Evolutionary conservation across 331 rosid genomes (phyloP), one percentile per base, ranked within the genome.

Genomic region (Ulmus americana): DNA sequence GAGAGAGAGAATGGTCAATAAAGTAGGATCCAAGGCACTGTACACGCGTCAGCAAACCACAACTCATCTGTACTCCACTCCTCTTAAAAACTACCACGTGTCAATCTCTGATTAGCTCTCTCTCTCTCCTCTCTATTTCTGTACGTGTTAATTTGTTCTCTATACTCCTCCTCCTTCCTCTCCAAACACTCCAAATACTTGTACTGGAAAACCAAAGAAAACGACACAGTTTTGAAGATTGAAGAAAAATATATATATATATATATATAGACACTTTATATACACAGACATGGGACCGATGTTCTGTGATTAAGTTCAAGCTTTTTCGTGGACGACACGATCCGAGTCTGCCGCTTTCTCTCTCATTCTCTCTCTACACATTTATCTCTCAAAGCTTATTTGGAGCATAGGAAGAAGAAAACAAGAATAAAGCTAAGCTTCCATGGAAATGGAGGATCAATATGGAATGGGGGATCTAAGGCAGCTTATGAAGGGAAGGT

Each of bases 321-420:
- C 76, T 67, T 73, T 84, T 77, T 87, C 87, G 90, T 83, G 90
- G 80, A 85, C 94, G 97, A 87, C 97, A 90, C 87, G 90, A 87
- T 90, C 95, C 97, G 88, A 80, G 47, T 83, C 90, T 87, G 85
- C 90, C 97, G 95, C 95, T 83, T 64, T 57, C 66, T 52, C 62
- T 64, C 65, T 66, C 61, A 47, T 71, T 48, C 61, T 53, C 59
- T 50, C 70, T 49, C 15, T 10, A 20, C 28, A 12, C 15, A 18
- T 44, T 67, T 22, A 3, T 18, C 47, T 61, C 35, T 28, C 35
- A 28, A 28, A 28, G 35, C 35, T 28, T 28, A 28, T 28, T 28
- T 28, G 35, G 35, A 28, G 35, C 35, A 28, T 28, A 28, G 35
- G 35, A 28, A 28, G 35, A 28, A 28, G 35, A 28, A 28, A 28